Evolutionary conservation across 805 yeast species (phyloP).

Genomic region (Henningerozyma blattae): DNA sequence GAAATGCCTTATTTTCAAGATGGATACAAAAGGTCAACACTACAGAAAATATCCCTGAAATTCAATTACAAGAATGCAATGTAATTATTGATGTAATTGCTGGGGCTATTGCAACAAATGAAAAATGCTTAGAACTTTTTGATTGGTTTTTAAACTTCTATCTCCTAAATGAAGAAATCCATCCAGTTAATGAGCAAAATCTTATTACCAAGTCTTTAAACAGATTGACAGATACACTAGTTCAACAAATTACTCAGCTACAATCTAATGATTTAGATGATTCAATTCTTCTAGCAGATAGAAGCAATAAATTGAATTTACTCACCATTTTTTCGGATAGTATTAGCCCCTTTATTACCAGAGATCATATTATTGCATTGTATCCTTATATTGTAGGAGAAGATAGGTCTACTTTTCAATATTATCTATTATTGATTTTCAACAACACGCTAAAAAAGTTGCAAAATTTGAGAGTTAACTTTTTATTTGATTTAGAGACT

Average conservation of each 20-base stretch:
- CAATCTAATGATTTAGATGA: slow-evolving; percentile 21
- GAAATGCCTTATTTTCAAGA: slow-evolving; percentile 24
- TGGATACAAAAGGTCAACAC: slow-evolving; percentile 23
- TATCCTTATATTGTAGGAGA: slow-evolving; percentile 53
- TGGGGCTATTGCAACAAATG: slow-evolving; percentile 26
- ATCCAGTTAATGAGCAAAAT: slow-evolving; percentile 4
- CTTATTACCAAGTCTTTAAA: slow-evolving; percentile 7
- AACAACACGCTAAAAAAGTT: slow-evolving; percentile 35
- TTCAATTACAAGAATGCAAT: slow-evolving; percentile 4
- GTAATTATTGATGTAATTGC: slow-evolving; percentile 27
- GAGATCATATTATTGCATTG: slow-evolving; percentile 54
- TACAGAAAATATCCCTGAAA: slow-evolving; percentile 5
- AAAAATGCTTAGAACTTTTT: slow-evolving; percentile 32
- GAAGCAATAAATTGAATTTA: slow-evolving; percentile 16
- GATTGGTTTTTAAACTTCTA: slow-evolving; percentile 36
- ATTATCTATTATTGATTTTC: slow-evolving; percentile 44
- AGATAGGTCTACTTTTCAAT: slow-evolving; percentile 28
- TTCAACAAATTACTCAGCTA: slow-evolving; percentile 16
- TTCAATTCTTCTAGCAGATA: neutral
- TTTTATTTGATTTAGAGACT: slow-evolving; percentile 36
- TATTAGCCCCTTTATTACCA: slow-evolving; percentile 41
- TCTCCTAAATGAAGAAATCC: slow-evolving; percentile 25
- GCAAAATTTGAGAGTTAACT: slow-evolving; percentile 36
- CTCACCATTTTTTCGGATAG: slow-evolving; percentile 46
- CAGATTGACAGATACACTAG: slow-evolving; percentile 12